Evolutionary conservation across 2,329 filamentous ascomycete genomes (phyloP).

Genomic region (Cladosporium sp.): DNA sequence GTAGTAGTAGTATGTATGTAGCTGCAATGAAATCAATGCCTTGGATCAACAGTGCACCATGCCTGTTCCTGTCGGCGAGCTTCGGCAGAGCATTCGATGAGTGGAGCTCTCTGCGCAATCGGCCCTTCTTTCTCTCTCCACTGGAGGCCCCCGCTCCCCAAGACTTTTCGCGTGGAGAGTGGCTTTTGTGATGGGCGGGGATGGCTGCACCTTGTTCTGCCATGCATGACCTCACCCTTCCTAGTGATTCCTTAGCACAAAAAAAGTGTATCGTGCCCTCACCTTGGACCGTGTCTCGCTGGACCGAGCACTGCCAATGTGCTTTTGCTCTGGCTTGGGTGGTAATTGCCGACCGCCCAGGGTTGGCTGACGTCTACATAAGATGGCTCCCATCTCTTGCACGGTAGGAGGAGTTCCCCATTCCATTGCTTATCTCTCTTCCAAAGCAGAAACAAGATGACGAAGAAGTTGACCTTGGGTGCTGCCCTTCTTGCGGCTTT

Average conservation of each 20-base stretch:
- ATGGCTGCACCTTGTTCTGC: background rate
- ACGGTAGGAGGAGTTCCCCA: background rate
- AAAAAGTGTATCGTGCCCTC: conserved; percentile 8
- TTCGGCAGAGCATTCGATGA: background rate
- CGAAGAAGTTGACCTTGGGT: conserved; percentile 11
- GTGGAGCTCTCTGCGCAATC: background rate
- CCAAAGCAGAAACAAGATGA: conserved; percentile 11
- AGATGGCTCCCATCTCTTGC: background rate
- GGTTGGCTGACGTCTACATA: background rate
- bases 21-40: background rate
- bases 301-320: conserved; percentile 8
- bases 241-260: background rate
- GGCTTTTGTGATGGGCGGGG: conserved; percentile 5
- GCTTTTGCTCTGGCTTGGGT: background rate
- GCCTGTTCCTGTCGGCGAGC: conserved; percentile 1
- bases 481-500: conserved; percentile 14
- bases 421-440: background rate
- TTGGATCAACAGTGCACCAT: background rate
- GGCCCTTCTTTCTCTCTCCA: conserved; percentile 3
- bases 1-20: too few relatives aligned
- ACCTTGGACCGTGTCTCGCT: background rate
- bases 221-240: conserved; percentile 7
- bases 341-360: background rate
- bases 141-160: background rate
- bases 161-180: background rate